Evolutionary conservation across 192 early-diverging fungal genomes (phyloP).

Genomic region (Rhizophagus prolifer): DNA sequence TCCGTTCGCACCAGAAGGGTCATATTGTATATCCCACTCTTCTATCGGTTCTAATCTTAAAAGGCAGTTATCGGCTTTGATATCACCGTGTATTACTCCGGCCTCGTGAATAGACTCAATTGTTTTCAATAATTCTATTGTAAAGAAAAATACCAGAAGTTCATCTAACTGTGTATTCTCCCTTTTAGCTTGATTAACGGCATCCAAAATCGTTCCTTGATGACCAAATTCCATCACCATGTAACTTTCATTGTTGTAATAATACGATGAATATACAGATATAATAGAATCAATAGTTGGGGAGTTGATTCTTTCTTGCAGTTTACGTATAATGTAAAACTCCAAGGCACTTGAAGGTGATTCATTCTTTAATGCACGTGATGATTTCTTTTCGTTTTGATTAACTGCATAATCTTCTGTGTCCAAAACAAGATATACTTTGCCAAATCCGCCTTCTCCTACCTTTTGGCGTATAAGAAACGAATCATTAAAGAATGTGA

Average conservation of each 20-base stretch:
- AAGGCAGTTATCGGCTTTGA: constrained; percentile 38
- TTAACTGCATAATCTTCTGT: not conserved
- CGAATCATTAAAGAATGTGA: constrained; percentile 14
- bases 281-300: constrained; percentile 1
- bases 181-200: constrained; percentile 13
- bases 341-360: constrained; percentile 33
- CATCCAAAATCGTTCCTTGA: constrained; percentile 32
- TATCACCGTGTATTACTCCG: constrained; percentile 38
- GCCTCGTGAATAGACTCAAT: constrained; percentile 30
- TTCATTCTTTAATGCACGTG: constrained; percentile 32
- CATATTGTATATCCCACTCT: constrained; percentile 18
- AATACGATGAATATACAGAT: constrained; percentile 10
- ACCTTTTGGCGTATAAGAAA: constrained; percentile 9
- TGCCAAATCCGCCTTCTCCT: constrained; percentile 22
- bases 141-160: constrained; percentile 32
- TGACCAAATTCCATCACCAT: constrained; percentile 26
- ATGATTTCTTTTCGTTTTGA: not conserved
- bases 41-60: constrained; percentile 10
- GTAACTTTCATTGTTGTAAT: constrained; percentile 31
- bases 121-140: constrained; percentile 25
- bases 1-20: constrained; percentile 5
- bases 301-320: not conserved
- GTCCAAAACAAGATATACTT: constrained; percentile 15
- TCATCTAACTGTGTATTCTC: constrained; percentile 28
- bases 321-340: constrained; percentile 35